A percentile compares a stretch with the other conserved stretches of the same genome.
phyloP scores from a whole-genome alignment of 2,329 filamentous ascomycete species.

The Sporothrix euskadiensis region DNA sequence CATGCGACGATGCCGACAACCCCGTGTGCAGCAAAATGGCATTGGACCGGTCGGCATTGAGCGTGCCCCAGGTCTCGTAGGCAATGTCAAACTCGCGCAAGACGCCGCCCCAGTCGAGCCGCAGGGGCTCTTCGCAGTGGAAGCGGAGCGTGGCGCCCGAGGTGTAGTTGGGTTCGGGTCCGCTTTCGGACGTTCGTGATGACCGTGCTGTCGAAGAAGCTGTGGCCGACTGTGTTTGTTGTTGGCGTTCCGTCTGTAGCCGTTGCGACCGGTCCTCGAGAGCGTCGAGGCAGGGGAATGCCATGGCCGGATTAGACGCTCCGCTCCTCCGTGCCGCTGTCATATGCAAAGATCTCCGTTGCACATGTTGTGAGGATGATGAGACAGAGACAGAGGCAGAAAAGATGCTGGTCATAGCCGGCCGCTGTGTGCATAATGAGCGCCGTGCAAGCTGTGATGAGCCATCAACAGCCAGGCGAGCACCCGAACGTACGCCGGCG shows the following conservation, averaged over 20 bases:
- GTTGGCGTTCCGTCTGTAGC: slow-evolving; percentile 54
- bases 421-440: slow-evolving; percentile 11
- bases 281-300: slow-evolving; percentile 86
- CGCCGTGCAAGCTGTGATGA: not conserved
- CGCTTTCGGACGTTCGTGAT: slow-evolving; percentile 55
- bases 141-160: slow-evolving; percentile 80
- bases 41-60: slow-evolving; percentile 81
- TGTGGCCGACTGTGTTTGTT: slow-evolving; percentile 51
- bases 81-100: slow-evolving; percentile 85
- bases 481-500: slow-evolving; percentile 5
- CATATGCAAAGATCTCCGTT: slow-evolving; percentile 33
- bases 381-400: not conserved
- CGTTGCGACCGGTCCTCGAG: slow-evolving; percentile 68
- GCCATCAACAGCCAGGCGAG: not conserved
- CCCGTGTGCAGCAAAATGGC: slow-evolving; percentile 91
- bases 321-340: slow-evolving; percentile 38
- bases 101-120: slow-evolving; percentile 94
- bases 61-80: slow-evolving; percentile 86
- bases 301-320: slow-evolving; percentile 79
- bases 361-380: not conserved
- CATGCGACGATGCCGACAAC: slow-evolving; percentile 94
- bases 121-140: slow-evolving; percentile 69
- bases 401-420: not conserved
- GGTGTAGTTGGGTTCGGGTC: slow-evolving; percentile 93
- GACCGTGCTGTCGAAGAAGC: slow-evolving; percentile 6